Conservation (phyloP, 2,329 filamentous ascomycete species). For the Penicillium carneum region DNA sequence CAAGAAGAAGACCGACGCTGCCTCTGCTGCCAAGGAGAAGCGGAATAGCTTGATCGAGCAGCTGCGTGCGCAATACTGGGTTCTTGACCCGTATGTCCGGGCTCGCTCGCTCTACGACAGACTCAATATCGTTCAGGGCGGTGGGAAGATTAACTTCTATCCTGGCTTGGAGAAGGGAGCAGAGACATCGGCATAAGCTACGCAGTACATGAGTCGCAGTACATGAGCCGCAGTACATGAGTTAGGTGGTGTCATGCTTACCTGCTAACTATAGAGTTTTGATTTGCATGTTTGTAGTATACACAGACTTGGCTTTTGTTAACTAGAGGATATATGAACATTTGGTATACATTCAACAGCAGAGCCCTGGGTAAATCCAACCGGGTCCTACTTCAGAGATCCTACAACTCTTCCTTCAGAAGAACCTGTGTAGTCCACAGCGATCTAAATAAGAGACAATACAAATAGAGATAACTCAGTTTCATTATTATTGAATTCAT, state of each 20-base stretch:
- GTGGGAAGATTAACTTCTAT: slow-evolving; percentile 77
- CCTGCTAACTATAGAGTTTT: not conserved
- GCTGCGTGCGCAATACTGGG: slow-evolving; percentile 82
- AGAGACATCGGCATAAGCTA: slow-evolving; percentile 17
- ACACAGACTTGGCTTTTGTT: slow-evolving; percentile 16
- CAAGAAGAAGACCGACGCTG: slow-evolving; percentile 55
- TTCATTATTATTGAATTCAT: not conserved
- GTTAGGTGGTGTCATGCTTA: not conserved
- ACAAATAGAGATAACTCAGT: not conserved
- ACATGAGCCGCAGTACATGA: not conserved
- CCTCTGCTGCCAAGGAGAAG: slow-evolving; percentile 61
- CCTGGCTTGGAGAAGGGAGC: slow-evolving; percentile 43
- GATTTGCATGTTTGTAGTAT: slow-evolving; percentile 22
- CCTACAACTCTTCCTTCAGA: not conserved
- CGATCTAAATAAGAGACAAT: too few species aligned
- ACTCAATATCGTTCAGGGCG: slow-evolving; percentile 71
- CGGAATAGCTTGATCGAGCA: slow-evolving; percentile 68
- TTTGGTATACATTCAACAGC: not conserved
- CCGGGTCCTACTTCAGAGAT: not conserved
- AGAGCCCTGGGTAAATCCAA: not conserved
- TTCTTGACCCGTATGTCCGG: slow-evolving; percentile 83
- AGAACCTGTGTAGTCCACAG: not conserved
- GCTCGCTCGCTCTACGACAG: slow-evolving; percentile 87
- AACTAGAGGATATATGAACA: slow-evolving; percentile 22
- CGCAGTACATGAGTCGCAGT: not conserved